Conservation (phyloP, 2,329 filamentous ascomycete genomes). For the Aspergillus sp. region DNA sequence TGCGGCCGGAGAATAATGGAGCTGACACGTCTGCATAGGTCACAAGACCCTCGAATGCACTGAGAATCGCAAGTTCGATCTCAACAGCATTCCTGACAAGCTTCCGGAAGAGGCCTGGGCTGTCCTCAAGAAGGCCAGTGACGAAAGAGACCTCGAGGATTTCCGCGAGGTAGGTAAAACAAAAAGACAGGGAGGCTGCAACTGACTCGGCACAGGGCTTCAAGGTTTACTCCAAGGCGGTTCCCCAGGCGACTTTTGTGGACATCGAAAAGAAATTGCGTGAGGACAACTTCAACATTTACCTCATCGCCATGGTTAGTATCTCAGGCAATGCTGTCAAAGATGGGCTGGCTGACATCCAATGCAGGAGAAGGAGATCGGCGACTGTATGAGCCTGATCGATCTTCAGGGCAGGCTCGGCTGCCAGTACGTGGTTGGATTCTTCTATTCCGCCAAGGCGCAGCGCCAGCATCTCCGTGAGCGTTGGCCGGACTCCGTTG, state of each 20-base stretch:
- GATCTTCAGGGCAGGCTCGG: conserved; percentile 44
- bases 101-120: conserved; percentile 43
- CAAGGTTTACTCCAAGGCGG: conserved; percentile 43
- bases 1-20: not conserved
- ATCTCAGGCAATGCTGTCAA: too few relatives aligned
- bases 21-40: conserved; percentile 22
- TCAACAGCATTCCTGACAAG: conserved; percentile 37
- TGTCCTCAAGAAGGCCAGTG: conserved; percentile 39
- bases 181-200: not conserved
- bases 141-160: conserved; percentile 40
- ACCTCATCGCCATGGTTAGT: conserved; percentile 43
- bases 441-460: conserved; percentile 39
- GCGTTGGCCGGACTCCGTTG: conserved; percentile 41
- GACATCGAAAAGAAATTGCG: conserved; percentile 45
- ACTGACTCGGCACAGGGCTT: conserved; percentile 28
- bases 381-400: conserved; percentile 40
- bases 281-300: conserved; percentile 37
- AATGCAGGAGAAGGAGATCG: conserved; percentile 32
- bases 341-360: too few relatives aligned
- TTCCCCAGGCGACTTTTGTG: conserved; percentile 36
- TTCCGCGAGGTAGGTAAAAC: conserved; percentile 36
- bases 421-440: conserved; percentile 42
- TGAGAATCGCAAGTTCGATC: conserved; percentile 36
- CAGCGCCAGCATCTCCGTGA: conserved; percentile 37
- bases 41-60: conserved; percentile 38